Conservation (phyloP, 2,329 filamentous ascomycete species). For the Sphaceloma murrayae region DNA sequence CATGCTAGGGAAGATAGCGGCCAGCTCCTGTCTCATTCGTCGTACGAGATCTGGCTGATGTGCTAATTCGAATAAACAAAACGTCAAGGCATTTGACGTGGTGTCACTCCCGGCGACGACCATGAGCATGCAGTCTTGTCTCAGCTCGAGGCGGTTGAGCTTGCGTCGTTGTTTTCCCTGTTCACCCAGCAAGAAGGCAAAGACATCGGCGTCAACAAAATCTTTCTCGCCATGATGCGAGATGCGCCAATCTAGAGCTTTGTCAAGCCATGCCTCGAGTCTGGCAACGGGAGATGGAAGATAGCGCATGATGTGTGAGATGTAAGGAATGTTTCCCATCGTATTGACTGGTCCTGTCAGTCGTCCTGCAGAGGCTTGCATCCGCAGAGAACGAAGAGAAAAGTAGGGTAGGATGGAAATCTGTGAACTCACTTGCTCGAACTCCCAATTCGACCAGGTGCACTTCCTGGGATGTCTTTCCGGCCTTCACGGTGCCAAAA, state of each 20-base stretch:
- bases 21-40: slow-evolving; percentile 30
- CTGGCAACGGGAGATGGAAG: background rate
- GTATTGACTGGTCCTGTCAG: slow-evolving; percentile 1
- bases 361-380: no score
- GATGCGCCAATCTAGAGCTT: slow-evolving; percentile 1
- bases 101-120: slow-evolving; percentile 37
- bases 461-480: background rate
- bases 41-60: slow-evolving; percentile 24
- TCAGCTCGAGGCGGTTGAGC: slow-evolving; percentile 1
- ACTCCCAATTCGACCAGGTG: background rate
- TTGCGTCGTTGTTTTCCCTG: slow-evolving; percentile 2
- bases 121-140: slow-evolving; percentile 20
- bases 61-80: slow-evolving; percentile 34
- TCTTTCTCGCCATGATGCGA: slow-evolving; percentile 1
- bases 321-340: background rate
- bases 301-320: slow-evolving; percentile 1
- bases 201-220: slow-evolving; percentile 3
- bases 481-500: slow-evolving; percentile 29
- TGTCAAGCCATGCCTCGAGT: background rate
- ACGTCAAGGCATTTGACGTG: slow-evolving; percentile 33
- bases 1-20: slow-evolving; percentile 17
- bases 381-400: no score
- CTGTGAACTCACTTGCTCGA: background rate
- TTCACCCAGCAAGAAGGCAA: background rate
- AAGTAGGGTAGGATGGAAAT: background rate